Base-by-base conservation (phyloP, 768 basidiomycete genomes). In the Flagelloscypha sp. region DNA sequence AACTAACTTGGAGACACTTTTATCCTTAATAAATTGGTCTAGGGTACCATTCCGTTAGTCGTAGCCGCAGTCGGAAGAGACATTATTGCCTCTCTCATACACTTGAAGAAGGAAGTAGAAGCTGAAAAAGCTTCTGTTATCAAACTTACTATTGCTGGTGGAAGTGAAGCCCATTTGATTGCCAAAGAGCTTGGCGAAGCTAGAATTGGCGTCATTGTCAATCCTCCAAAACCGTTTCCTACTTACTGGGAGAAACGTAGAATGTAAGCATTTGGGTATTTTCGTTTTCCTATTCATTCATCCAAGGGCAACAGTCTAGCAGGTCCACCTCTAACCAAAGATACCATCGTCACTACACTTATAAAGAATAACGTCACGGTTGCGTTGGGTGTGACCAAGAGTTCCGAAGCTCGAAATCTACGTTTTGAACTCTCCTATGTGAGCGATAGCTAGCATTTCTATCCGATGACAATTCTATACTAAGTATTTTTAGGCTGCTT, bases 341-440 rank as follows among this genome's bases (percentile, higher is more conserved):
- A 66, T 34, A 70, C 57, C 24, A 68, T 57, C 44, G 72, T 89
- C 27, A 62, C 72, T 16, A 65, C 66, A 34, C 70, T 97, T 15
- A 52, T 80, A 12, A 62, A 64, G 3, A 72, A 84, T 28, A 79
- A 77, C 18, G 84, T 95, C 11, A 75, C 74, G 5, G 77, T 87
- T 21, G 84, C 75, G 6, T 50, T 88, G 30, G 83, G 81, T 12
- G 64, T 79, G 30, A 56, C 67, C 29, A 74, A 77, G 41, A 70
- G 71, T 25, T 88, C 80, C 81, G 65, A 70, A 18, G 79, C 83
- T 6, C 73, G 84, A 17, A 87, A 82, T 49, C 67, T 82, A 7
- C 73, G 82, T 11, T 84, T 89, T 45, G 88, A 94, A 44, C 58
- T 76, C 20, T 84, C 74, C 27, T 93, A 90, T 89, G 84, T 81